Percentiles rank a stretch among this genome's conserved stretches.
Conservation (phyloP, 73 alveolate genomes). For the Tetrahymena elliotti region DNA sequence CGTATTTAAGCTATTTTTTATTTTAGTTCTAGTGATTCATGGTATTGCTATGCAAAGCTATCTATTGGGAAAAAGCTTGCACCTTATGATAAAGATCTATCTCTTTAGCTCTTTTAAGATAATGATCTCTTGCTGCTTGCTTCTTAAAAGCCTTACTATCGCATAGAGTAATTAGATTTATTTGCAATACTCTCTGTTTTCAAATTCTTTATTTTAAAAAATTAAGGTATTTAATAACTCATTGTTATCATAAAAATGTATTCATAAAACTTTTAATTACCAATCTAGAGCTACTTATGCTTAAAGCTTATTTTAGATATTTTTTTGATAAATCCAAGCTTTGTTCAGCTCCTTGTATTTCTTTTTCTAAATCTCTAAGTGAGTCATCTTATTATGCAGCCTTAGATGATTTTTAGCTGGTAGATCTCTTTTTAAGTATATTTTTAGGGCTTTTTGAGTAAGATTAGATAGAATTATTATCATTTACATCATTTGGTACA, state of each 20-base stretch:
- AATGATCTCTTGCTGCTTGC: not conserved
- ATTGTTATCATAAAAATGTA: too few relatives aligned
- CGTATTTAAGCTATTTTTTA: not conserved
- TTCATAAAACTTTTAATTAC: not conserved
- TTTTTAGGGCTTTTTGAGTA: not conserved
- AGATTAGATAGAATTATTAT: not conserved
- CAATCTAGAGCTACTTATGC: not conserved
- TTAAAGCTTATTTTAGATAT: not conserved
- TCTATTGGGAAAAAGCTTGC: not conserved
- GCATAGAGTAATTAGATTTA: not conserved
- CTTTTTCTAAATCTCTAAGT: not conserved
- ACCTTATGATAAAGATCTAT: not conserved
- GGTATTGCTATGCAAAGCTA: not conserved
- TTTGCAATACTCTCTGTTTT: not conserved
- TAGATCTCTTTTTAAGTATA: not conserved
- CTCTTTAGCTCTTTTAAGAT: not conserved
- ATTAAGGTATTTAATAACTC: too few relatives aligned
- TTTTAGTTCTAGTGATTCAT: not conserved
- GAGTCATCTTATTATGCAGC: not conserved
- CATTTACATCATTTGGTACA: not conserved
- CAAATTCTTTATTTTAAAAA: not conserved
- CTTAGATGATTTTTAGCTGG: not conserved
- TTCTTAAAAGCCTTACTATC: not conserved
- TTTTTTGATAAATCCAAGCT: not conserved
- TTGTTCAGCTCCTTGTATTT: not conserved